These are phyloP conservation scores for Alternaria novae-zelandiae DNA, from an alignment of 2,329 filamentous ascomycete genomes.

Conservation along the genomic window DNA sequence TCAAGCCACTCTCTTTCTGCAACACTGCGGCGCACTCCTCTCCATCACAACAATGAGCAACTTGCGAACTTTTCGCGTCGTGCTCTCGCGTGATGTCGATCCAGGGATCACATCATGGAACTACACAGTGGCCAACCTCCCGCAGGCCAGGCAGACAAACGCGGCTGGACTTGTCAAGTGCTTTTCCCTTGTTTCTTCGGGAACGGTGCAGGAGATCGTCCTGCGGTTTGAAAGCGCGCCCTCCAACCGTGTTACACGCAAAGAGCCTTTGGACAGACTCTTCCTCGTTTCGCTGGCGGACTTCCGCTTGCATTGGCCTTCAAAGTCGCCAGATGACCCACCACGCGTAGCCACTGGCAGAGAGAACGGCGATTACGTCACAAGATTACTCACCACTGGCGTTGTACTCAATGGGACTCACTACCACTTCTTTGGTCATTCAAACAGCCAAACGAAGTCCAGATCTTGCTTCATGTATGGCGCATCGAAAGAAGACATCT, in stretches of 20 bases:
- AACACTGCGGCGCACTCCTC: neutral
- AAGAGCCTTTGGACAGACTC: conserved; percentile 39
- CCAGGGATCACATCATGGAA: neutral
- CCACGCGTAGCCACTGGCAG: conserved; percentile 34
- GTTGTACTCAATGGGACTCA: conserved; percentile 44
- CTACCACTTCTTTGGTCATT: conserved; percentile 55
- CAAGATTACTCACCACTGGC: conserved; percentile 44
- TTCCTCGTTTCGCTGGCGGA: conserved; percentile 46
- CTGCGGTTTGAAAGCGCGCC: conserved; percentile 35
- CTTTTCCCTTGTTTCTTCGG: conserved; percentile 33
- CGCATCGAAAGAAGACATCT: conserved; percentile 43
- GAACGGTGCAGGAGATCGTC: conserved; percentile 29
- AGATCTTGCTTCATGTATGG: conserved; percentile 51
- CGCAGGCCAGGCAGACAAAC: neutral
- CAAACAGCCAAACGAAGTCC: conserved; percentile 54
- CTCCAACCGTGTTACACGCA: conserved; percentile 41
- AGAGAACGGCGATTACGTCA: conserved; percentile 48
- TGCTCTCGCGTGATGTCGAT: neutral
- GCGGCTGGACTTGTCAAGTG: conserved; percentile 34
- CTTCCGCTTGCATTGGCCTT: conserved; percentile 35
- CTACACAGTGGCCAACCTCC: neutral
- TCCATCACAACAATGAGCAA: neutral
- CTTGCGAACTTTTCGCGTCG: neutral
- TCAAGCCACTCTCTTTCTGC: neutral
- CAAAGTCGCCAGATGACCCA: conserved; percentile 1